phyloP scores from a whole-genome alignment of 306 rosid genomes.

The Dicorynia guianensis region DNA sequence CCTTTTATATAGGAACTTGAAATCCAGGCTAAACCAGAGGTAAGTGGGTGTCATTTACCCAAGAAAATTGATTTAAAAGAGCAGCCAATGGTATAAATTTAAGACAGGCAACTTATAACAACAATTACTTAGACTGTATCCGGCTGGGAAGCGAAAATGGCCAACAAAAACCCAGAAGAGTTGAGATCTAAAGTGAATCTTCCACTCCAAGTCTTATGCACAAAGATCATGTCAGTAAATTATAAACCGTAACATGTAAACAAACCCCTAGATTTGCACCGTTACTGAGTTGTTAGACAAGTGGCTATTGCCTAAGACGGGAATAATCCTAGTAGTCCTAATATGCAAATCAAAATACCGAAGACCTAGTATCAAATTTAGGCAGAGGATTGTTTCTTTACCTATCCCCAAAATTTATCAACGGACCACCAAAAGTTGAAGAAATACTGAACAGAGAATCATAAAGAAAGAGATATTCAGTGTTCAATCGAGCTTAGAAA shows the following conservation, averaged over 20 bases:
- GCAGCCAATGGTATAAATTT: not conserved
- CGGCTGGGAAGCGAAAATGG: not conserved
- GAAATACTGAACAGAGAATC: not conserved
- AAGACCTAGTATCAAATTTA: not conserved
- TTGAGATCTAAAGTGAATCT: conserved; percentile 10
- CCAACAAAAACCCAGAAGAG: not conserved
- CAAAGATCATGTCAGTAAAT: not conserved
- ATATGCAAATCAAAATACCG: not conserved
- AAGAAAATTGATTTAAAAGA: not conserved
- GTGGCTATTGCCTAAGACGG: not conserved
- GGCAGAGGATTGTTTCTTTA: conserved; percentile 15
- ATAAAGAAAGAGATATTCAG: not conserved
- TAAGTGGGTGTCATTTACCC: not conserved
- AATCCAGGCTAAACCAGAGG: not conserved
- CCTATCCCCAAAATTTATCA: no score
- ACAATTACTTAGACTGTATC: not conserved
- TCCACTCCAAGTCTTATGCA: conserved; percentile 8
- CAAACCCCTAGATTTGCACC: not conserved
- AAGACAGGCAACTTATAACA: not conserved
- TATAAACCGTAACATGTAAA: not conserved
- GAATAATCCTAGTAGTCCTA: not conserved
- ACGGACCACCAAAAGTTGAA: not conserved
- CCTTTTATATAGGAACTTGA: not conserved
- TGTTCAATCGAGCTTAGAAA: not conserved
- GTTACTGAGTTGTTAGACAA: not conserved